Conservation (phyloP, 495 filamentous ascomycete species). For the Talaromyces nanjingensis region DNA sequence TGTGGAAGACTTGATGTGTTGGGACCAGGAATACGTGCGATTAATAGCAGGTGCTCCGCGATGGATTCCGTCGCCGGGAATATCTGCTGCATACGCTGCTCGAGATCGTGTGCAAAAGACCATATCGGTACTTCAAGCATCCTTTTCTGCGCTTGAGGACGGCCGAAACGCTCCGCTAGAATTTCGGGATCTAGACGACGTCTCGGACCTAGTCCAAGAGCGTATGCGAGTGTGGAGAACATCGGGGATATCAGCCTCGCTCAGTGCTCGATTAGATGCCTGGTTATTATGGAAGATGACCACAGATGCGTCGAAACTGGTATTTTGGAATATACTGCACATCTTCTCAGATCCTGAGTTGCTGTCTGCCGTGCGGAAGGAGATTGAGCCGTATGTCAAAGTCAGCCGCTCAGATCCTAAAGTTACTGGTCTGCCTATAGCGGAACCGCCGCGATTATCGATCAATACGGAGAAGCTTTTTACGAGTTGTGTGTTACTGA, state of each 20-base stretch:
- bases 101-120: conserved; percentile 41
- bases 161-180: conserved; percentile 37
- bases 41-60: conserved; percentile 46
- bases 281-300: conserved; percentile 48
- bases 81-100: conserved; percentile 46
- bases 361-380: conserved; percentile 42
- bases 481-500: conserved; percentile 42
- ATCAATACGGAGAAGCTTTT: conserved; percentile 40
- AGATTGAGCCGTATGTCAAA: conserved; percentile 41
- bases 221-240: conserved; percentile 33
- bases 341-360: conserved; percentile 41
- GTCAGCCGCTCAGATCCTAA: conserved; percentile 34
- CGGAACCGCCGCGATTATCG: conserved; percentile 42
- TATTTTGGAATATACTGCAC: conserved; percentile 52
- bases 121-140: conserved; percentile 42
- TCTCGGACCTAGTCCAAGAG: conserved; percentile 40
- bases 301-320: conserved; percentile 42
- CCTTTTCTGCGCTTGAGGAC: conserved; percentile 39
- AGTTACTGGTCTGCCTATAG: conserved; percentile 45
- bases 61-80: conserved; percentile 40
- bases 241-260: conserved; percentile 21
- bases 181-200: conserved; percentile 48
- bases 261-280: conserved; percentile 29
- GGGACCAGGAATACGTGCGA: conserved; percentile 46
- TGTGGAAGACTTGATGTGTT: conserved; percentile 45